phyloP scores from a whole-genome alignment of 768 basidiomycete species.

The Agrocybe pediades region DNA sequence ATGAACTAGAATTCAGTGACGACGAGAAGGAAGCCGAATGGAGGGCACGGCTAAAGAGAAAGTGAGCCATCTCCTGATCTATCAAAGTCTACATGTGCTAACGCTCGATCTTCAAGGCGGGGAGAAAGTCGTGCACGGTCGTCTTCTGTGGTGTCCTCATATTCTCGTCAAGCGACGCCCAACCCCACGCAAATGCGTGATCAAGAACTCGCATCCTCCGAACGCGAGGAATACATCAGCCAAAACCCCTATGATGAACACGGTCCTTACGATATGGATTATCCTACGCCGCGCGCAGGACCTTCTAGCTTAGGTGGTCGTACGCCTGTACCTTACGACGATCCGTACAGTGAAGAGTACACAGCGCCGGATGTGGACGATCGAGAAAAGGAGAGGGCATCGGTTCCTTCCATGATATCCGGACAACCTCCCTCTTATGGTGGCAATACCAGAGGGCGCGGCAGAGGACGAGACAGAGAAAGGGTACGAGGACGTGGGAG shows the following conservation, averaged over 20 bases:
- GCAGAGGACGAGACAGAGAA: constrained; percentile 13
- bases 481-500: constrained; percentile 13
- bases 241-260: constrained; percentile 67
- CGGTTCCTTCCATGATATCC: background rate
- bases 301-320: constrained; percentile 27
- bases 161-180: constrained; percentile 58
- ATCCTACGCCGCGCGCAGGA: constrained; percentile 18
- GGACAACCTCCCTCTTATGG: background rate
- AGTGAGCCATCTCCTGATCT: constrained; percentile 37
- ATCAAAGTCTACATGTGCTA: background rate
- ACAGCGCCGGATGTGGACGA: constrained; percentile 26
- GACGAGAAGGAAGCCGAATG: constrained; percentile 87
- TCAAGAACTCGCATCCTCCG: constrained; percentile 42
- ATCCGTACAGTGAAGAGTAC: constrained; percentile 64
- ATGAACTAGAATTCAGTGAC: constrained; percentile 93
- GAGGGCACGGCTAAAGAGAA: constrained; percentile 61
- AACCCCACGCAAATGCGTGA: constrained; percentile 53
- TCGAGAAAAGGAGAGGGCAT: constrained; percentile 5
- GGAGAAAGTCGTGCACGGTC: constrained; percentile 50
- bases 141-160: constrained; percentile 51
- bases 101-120: constrained; percentile 40
- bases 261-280: constrained; percentile 71
- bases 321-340: constrained; percentile 74
- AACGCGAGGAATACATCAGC: constrained; percentile 43
- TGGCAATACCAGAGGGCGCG: background rate